Evolutionary conservation across 148 eudicot species (phyloP), one percentile per base, ranked within the genome.

Genomic region (Vaccinium vitisidaea): DNA sequence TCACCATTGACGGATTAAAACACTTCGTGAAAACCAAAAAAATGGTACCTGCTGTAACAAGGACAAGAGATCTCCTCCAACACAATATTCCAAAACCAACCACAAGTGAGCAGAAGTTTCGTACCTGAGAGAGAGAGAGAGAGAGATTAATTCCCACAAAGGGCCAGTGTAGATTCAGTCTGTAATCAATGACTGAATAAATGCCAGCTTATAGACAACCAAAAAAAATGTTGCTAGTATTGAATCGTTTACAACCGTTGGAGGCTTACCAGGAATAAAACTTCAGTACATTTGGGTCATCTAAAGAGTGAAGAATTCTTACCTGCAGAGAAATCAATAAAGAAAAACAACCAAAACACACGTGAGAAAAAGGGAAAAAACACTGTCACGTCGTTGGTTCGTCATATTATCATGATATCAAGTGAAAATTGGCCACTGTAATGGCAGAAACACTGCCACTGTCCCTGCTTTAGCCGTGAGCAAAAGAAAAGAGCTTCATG

Each of bases 61-160:
- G 85, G 93, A 94, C 90, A 90, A 83, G 77, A 97, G 98, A 88
- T 97, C 98, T 86, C 98, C 99, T 87, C 98, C 98, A 82, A 97
- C 98, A 80, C 99, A 97, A 88, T 97, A 97, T 82, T 97, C 99
- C 89, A 97, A 86, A 25, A 97, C 94, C 88, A 97, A 80, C 99
- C 99, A 97, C 84, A 97, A 87, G 86, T 95, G 99, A 55, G 99
- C 96, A 50, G 96, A 90, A 81, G 99, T 94, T 90, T 97, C 99
- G 71, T 97, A 97, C 98, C 98, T 97, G 27, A 65, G 56, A 55
- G 39, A 46, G 43, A 71, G 48, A 80, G 52, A n/a, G 49, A 76
- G 61, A 19, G 84, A 36, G 39, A 36, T 30, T 55, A 58, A 12
- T 46, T 53, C 70, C 75, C 27, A 53, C 19, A 36, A 69, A 43